phyloP scores from a whole-genome alignment of 352 stramenopile species.

The Chrysophaeum taylorii region DNA sequence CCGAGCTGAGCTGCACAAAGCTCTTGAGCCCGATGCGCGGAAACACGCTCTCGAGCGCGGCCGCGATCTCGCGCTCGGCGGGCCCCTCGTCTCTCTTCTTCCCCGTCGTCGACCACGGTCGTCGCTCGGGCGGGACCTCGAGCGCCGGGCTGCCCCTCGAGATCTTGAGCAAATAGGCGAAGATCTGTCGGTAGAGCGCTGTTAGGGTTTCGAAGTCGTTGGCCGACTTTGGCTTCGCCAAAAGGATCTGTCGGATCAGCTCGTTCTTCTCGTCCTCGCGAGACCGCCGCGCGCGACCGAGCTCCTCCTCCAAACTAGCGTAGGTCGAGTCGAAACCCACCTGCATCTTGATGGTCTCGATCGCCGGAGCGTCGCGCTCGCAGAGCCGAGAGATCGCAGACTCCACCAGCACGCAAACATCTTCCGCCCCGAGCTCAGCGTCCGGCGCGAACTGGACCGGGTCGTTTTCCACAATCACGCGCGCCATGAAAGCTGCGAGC shows the following conservation, averaged over 20 bases:
- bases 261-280: constrained; percentile 50
- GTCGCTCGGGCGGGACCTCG: not conserved
- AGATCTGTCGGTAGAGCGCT: constrained; percentile 67
- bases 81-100: constrained; percentile 26
- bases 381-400: constrained; percentile 59
- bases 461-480: constrained; percentile 33
- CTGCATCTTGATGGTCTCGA: constrained; percentile 82
- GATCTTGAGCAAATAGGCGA: constrained; percentile 21
- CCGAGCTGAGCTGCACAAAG: constrained; percentile 69
- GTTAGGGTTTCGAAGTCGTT: constrained; percentile 78
- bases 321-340: constrained; percentile 81
- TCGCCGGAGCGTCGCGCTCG: constrained; percentile 56
- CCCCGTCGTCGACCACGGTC: constrained; percentile 19
- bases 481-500: constrained; percentile 64
- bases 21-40: constrained; percentile 77
- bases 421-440: constrained; percentile 52
- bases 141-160: constrained; percentile 17
- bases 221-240: constrained; percentile 55
- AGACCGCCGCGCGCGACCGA: constrained; percentile 41
- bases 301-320: constrained; percentile 48
- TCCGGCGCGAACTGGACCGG: constrained; percentile 51
- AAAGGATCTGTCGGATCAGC: constrained; percentile 59
- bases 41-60: constrained; percentile 70
- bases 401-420: constrained; percentile 54
- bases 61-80: constrained; percentile 44